phyloP scores from a whole-genome alignment of 768 basidiomycete species.

The Termitomyces sp. region DNA sequence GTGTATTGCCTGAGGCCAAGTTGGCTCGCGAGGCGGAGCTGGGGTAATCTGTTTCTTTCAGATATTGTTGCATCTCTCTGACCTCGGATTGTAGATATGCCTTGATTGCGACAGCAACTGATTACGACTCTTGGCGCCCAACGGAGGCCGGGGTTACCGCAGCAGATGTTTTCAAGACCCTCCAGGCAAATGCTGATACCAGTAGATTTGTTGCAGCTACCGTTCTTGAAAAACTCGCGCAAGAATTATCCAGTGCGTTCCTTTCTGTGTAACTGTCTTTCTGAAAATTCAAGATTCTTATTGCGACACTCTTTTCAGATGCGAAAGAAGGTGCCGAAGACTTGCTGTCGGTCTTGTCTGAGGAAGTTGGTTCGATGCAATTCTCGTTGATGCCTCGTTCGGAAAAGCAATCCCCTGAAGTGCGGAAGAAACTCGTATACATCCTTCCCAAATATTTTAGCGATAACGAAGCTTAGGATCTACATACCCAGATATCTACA shows the following conservation, averaged over 20 bases:
- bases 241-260: neutral
- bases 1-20: conserved; percentile 94
- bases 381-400: conserved; percentile 77
- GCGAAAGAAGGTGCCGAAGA: conserved; percentile 16
- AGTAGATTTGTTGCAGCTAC: conserved; percentile 70
- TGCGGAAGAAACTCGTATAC: conserved; percentile 53
- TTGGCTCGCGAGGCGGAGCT: conserved; percentile 93
- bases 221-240: conserved; percentile 57
- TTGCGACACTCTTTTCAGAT: neutral
- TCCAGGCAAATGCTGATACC: conserved; percentile 81
- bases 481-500: neutral
- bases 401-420: conserved; percentile 47
- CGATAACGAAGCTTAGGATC: conserved; percentile 2
- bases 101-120: conserved; percentile 84
- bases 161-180: conserved; percentile 85
- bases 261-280: neutral
- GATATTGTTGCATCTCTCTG: neutral
- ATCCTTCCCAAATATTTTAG: conserved; percentile 7
- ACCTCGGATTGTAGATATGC: conserved; percentile 59
- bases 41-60: conserved; percentile 43
- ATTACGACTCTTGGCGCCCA: conserved; percentile 94
- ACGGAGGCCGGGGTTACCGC: conserved; percentile 80
- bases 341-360: conserved; percentile 39
- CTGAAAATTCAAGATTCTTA: neutral
- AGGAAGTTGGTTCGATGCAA: conserved; percentile 80